Base-by-base conservation (phyloP, 768 basidiomycete genomes). In the Pholiota microspora region DNA sequence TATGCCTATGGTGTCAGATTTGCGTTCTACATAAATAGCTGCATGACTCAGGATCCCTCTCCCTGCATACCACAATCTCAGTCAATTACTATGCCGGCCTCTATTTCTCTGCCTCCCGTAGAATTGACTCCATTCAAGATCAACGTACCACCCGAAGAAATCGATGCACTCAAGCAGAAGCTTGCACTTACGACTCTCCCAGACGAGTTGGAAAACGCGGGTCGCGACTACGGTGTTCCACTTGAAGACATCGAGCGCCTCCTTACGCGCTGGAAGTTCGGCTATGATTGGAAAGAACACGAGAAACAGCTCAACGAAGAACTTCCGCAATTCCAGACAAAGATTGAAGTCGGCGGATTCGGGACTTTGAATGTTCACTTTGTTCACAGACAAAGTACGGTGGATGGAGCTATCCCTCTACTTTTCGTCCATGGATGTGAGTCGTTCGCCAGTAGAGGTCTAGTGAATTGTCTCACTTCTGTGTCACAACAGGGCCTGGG, bases 241-340 rank as follows among this genome's bases (percentile, higher is more conserved):
- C 70, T 83, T 2, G 65, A 69, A 0, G 77, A 82, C 53, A 56
- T 85, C 10, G 68, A 75, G 47, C 74, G 81, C 4, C 71, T 85
- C 0, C 71, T 74, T 0, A 58, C 64, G 3, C 69, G 70, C 29
- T 85, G 84, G 84, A 73, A 69, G 57, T 62, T 71, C 38, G 78
- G 73, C 0, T 84, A 77, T 55, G 75, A 84, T 66, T 86, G 84
- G 83, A 70, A 75, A 49, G 75, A 68, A 49, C 65, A 81, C 16
- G 82, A 86, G 63, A 72, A 69, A 0, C 61, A 66, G 18, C 66
- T 85, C 56, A 84, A 85, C 61, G 64, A 65, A 5, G 71, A 75
- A 31, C 53, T 85, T 0, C 79, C 82, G 2, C 82, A 83, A 68
- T 86, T 79, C 61, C 83, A 78, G 0, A 66, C 75, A 16, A 78